phyloP scores from a whole-genome alignment of 225 moss, liverwort and hornwort genomes.

The Pseudisothecium myosuroides region DNA sequence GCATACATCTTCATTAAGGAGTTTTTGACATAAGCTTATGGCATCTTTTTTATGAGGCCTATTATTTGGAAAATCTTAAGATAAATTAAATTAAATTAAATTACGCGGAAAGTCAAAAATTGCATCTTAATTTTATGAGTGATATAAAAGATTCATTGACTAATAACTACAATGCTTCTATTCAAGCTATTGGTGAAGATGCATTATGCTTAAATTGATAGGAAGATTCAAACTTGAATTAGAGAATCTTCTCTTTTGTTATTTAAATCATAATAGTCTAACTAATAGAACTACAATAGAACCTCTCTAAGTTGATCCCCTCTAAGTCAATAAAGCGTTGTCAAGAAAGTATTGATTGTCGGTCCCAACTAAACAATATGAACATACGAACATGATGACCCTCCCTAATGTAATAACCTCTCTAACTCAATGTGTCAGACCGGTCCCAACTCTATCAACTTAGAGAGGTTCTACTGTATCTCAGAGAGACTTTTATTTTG shows the following conservation, averaged over 20 bases:
- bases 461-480: no score
- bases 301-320: no score
- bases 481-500: neutral
- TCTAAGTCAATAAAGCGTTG: no score
- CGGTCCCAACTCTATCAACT: no score
- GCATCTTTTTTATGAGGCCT: neutral
- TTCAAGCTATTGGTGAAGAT: neutral
- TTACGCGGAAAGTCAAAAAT: rapidly evolving
- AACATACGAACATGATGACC: no score
- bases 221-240: neutral
- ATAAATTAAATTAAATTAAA: no score
- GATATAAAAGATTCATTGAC: neutral
- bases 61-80: neutral
- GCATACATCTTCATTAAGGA: no score
- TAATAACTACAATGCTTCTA: no score
- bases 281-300: neutral
- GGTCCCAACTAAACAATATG: no score
- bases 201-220: neutral
- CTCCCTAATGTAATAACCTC: no score
- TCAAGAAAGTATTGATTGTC: no score
- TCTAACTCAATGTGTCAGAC: no score
- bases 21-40: neutral
- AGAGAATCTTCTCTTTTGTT: neutral
- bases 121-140: rapidly evolving
- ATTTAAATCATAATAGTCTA: neutral